Conservation (phyloP, 345 rosid species). For the Acer saccharum region DNA sequence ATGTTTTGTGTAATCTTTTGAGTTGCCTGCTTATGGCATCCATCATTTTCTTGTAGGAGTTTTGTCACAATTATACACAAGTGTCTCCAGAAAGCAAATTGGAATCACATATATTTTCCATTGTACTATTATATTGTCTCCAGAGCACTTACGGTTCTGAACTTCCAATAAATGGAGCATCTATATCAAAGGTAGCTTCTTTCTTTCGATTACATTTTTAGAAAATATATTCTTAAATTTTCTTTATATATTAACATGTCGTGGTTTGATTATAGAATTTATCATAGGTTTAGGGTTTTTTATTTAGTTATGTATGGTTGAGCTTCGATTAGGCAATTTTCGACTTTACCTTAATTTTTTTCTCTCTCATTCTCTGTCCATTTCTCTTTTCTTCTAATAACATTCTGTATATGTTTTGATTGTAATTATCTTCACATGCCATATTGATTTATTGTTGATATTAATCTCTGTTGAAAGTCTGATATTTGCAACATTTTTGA, state of each 20-base stretch:
- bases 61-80: slow-evolving; percentile 64
- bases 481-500: neutral
- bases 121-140: slow-evolving; percentile 70
- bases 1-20: slow-evolving; percentile 9
- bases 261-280: neutral
- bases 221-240: neutral
- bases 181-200: slow-evolving; percentile 55
- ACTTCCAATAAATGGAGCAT: slow-evolving; percentile 57
- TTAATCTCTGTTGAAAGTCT: neutral
- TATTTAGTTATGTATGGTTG: neutral
- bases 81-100: slow-evolving; percentile 66
- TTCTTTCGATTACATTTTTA: slow-evolving; percentile 13
- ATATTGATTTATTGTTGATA: neutral
- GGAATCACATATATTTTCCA: slow-evolving; percentile 69
- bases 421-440: neutral
- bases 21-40: slow-evolving; percentile 19
- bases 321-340: neutral
- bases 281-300: neutral
- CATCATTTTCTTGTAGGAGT: slow-evolving; percentile 41
- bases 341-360: neutral
- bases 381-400: neutral
- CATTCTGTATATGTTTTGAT: neutral
- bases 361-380: neutral
- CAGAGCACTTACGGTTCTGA: slow-evolving; percentile 43
- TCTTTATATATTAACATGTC: neutral